Percentiles rank a stretch among this genome's conserved stretches.
These are phyloP conservation scores for Trypanosoma cruzi DNA, from an alignment of 208 protist genomes.

Conservation along the genomic window DNA sequence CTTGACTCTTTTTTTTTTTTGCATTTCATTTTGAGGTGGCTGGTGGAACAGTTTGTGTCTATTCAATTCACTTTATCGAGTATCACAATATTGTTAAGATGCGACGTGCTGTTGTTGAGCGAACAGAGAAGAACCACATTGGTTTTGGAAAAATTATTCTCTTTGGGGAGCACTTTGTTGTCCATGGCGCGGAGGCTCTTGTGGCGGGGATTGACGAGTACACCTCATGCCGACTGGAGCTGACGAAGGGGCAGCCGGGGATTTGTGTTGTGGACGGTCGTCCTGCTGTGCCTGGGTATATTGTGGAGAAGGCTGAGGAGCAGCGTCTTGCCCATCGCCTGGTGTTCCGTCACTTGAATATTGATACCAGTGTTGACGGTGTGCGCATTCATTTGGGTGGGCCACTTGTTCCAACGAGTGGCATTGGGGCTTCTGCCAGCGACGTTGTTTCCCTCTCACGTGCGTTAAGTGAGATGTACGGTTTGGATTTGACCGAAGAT, in stretches of 20 bases:
- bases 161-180: constrained; percentile 94
- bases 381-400: constrained; percentile 66
- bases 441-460: constrained; percentile 78
- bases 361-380: constrained; percentile 59
- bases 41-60: too few species aligned
- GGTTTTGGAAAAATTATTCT: constrained; percentile 93
- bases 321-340: constrained; percentile 76
- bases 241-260: constrained; percentile 38
- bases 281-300: constrained; percentile 82
- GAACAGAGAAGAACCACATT: constrained; percentile 50
- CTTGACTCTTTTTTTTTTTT: too few species aligned
- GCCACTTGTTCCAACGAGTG: constrained; percentile 73
- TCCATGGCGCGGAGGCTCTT: constrained; percentile 81
- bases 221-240: constrained; percentile 65
- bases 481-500: constrained; percentile 54
- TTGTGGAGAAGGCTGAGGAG: constrained; percentile 70
- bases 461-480: constrained; percentile 77
- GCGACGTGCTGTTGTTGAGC: constrained; percentile 44
- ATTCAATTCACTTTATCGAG: neutral
- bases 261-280: constrained; percentile 68
- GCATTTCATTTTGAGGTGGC: too few species aligned
- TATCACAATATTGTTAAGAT: neutral
- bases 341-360: constrained; percentile 73
- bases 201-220: constrained; percentile 83
- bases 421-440: constrained; percentile 82